phyloP scores from a whole-genome alignment of 176 grass and related monocot species.

The Aegilops speltoides region DNA sequence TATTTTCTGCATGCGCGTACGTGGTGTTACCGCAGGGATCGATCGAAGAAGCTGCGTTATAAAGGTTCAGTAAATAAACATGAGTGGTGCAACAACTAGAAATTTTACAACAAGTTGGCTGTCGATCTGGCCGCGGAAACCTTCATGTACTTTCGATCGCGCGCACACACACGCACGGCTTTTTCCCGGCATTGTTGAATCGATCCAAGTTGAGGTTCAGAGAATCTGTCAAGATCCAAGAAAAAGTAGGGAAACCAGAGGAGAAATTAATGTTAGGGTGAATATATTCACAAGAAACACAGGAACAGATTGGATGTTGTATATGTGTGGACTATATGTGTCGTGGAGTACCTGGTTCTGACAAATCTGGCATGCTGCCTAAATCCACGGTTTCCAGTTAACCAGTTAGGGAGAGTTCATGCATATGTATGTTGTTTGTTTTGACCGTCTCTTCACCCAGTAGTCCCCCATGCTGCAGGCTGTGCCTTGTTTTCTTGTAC shows the following conservation, averaged over 20 bases:
- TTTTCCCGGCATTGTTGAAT: not conserved
- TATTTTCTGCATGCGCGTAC: not conserved
- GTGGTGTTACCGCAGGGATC: not conserved
- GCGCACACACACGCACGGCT: not conserved
- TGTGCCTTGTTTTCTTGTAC: slow-evolving; percentile 41
- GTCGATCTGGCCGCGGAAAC: not conserved
- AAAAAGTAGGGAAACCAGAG: not conserved
- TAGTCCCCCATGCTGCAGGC: slow-evolving; percentile 21
- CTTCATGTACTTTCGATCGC: not conserved
- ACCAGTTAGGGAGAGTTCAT: slow-evolving; percentile 13
- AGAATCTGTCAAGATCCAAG: slow-evolving; percentile 4
- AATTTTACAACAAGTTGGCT: not conserved
- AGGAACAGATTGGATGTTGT: not conserved
- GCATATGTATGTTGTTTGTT: not conserved
- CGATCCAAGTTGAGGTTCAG: not conserved
- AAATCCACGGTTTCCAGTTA: slow-evolving; percentile 14
- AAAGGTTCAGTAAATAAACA: not conserved
- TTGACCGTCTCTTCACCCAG: slow-evolving; percentile 34
- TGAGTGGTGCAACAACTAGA: not conserved
- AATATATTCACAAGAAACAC: not conserved
- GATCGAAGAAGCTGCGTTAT: not conserved
- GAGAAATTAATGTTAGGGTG: not conserved
- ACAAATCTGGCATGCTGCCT: not conserved
- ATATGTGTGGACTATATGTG: too few relatives aligned
- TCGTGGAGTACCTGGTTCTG: too few relatives aligned